Base-by-base conservation (phyloP, 2,329 filamentous ascomycete species). In the Nigrospora oryzae region DNA sequence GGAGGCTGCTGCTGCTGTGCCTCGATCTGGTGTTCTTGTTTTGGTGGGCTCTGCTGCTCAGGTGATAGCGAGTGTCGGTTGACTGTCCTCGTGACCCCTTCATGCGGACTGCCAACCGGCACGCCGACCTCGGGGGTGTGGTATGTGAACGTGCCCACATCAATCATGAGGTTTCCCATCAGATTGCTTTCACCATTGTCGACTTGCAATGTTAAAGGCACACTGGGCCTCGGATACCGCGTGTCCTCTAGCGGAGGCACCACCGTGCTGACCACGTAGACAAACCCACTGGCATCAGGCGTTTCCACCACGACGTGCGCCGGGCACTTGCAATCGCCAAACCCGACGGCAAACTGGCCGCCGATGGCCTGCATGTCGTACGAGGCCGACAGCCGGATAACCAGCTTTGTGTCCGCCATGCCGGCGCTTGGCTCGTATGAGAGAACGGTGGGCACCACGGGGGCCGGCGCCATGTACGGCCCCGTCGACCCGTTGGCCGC, bases 321-420 rank as follows among this genome's bases (percentile, higher is more conserved):
- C 44, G 79, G 72, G 62, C 82, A 84, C 62, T 83, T 82, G 56
- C 85, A 79, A n/a, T 77, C 74, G n/a, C 88, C 89, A 63, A 95
- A 94, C 39, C 83, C 76, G 44, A 95, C 65, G 51, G 69, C 83
- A 56, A 87, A 81, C 42, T 72, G 74, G 47, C 73, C 74, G 31
- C 72, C 75, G 63, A 82, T 76, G 46, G 65, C 59, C 50, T 74
- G 65, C 48, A 95, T 67, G 58, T 95, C 84, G 66, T 86, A 87
- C 48, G 83, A 75, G 37, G 85, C 84, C 43, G 83, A 81, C 30
- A 95, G 77, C 59, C 86, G 84, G 51, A 95, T 73, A 48, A 77
- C 75, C 11, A 95, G 69, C 55, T 82, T 82, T 16, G 84, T 85
- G 44, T 86, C 85, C 57, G 77, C 75, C 32, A 73, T 66, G 37